Percentiles rank a stretch among this genome's conserved stretches.
Conservation (phyloP, 2,329 filamentous ascomycete species). For the Curvularia hawaiiensis region DNA sequence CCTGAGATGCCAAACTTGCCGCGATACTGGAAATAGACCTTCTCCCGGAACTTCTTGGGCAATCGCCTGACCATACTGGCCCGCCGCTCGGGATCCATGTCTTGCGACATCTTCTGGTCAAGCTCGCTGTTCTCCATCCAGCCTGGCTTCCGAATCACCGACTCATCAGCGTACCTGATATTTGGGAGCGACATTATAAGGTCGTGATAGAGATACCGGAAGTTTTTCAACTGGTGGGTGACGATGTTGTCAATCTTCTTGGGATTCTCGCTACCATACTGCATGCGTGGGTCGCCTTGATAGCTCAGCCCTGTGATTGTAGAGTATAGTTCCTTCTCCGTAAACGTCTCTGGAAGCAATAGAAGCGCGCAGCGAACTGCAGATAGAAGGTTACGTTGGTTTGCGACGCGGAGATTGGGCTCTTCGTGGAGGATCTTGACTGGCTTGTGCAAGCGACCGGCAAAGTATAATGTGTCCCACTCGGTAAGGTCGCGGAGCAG, state of each 20-base stretch:
- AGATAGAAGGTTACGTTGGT: slow-evolving; percentile 93
- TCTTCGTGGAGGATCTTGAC: slow-evolving; percentile 98
- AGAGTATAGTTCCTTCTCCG: slow-evolving; percentile 84
- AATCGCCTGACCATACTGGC: slow-evolving; percentile 96
- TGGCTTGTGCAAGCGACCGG: slow-evolving; percentile 92
- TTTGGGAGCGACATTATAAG: slow-evolving; percentile 91
- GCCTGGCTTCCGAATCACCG: slow-evolving; percentile 58
- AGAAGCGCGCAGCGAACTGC: slow-evolving; percentile 89
- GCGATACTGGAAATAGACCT: slow-evolving; percentile 94
- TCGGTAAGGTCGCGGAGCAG: slow-evolving; percentile 83
- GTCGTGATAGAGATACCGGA: slow-evolving; percentile 87
- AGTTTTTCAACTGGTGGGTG: slow-evolving; percentile 85
- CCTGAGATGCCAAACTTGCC: slow-evolving; percentile 85
- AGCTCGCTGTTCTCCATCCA: slow-evolving; percentile 64
- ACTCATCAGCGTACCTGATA: slow-evolving; percentile 72
- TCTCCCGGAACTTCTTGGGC: slow-evolving; percentile 83
- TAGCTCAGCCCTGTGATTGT: slow-evolving; percentile 94
- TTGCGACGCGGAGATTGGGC: slow-evolving; percentile 86
- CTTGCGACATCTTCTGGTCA: slow-evolving; percentile 76
- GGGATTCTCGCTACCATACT: slow-evolving; percentile 85
- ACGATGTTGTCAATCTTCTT: slow-evolving; percentile 96
- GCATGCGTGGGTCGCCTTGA: slow-evolving; percentile 95
- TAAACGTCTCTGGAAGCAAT: slow-evolving; percentile 82
- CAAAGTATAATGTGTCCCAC: slow-evolving; percentile 96
- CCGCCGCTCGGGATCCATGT: slow-evolving; percentile 89